Percentiles rank a stretch among this genome's conserved stretches.
Conservation (phyloP, 768 basidiomycete species). For the Kwoniella dendrophila region DNA sequence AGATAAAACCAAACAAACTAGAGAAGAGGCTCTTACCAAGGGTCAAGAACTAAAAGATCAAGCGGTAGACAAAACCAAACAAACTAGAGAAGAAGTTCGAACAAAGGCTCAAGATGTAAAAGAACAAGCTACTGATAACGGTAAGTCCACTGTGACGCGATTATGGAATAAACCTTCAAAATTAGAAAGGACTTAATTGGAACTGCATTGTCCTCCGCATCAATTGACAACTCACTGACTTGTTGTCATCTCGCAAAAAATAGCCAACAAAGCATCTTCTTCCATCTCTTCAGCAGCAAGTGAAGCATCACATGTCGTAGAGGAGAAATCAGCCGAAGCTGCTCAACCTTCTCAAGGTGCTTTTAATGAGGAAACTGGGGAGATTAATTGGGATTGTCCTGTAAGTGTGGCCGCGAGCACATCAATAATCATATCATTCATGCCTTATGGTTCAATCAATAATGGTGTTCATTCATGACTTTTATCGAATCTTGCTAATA, state of each 20-base stretch:
- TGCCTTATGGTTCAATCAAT: not conserved
- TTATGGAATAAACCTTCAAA: too few species aligned
- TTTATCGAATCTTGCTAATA: too few species aligned
- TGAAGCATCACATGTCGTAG: slow-evolving; percentile 17
- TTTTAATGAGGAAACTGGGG: slow-evolving; percentile 93
- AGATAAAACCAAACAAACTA: not conserved
- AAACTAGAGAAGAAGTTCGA: not conserved
- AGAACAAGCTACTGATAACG: not conserved
- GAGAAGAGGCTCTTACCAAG: too few species aligned
- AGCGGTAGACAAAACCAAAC: not conserved
- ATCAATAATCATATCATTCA: not conserved
- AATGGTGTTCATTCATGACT: slow-evolving; percentile 1
- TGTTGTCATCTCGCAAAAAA: not conserved
- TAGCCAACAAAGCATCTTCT: not conserved
- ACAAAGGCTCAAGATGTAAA: not conserved
- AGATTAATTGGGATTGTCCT: slow-evolving; percentile 99
- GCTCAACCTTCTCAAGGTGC: slow-evolving; percentile 61
- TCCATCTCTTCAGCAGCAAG: not conserved
- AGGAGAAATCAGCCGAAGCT: slow-evolving; percentile 37
- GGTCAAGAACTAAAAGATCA: not conserved
- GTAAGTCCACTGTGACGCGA: too few species aligned
- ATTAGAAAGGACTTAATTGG: too few species aligned
- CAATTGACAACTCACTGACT: too few species aligned
- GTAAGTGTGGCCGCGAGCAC: slow-evolving; percentile 33
- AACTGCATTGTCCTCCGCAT: too few species aligned